phyloP scores from a whole-genome alignment of 148 eudicot genomes.

The Rhododendron henanense region DNA sequence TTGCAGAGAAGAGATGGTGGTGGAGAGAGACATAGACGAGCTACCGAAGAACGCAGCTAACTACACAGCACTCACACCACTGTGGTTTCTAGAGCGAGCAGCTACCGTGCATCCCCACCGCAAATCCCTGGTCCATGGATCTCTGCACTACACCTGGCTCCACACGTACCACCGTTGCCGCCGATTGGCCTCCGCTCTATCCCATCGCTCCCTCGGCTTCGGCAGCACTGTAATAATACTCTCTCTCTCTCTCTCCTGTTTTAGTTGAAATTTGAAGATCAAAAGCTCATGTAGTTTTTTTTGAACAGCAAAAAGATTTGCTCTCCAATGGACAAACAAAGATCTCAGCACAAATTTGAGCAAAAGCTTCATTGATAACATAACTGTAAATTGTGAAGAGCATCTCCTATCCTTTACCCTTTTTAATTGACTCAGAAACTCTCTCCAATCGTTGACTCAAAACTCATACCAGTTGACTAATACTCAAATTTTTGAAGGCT shows the following conservation, averaged over 20 bases:
- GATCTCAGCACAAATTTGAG: no score
- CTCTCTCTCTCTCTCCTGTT: neutral
- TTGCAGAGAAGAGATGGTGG: constrained; percentile 16
- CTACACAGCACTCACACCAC: constrained; percentile 75
- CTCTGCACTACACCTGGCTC: constrained; percentile 60
- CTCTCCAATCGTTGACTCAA: no score
- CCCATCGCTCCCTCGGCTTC: constrained; percentile 41
- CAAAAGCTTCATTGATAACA: no score
- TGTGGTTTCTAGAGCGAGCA: constrained; percentile 78
- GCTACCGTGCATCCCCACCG: constrained; percentile 72
- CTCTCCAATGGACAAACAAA: no score
- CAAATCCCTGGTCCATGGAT: constrained; percentile 58
- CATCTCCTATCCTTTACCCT: no score
- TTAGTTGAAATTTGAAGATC: neutral
- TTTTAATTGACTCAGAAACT: no score
- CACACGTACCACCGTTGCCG: constrained; percentile 91
- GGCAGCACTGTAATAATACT: constrained; percentile 52
- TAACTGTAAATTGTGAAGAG: no score
- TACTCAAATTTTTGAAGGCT: no score
- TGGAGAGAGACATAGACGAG: constrained; percentile 74
- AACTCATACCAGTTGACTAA: no score
- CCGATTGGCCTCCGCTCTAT: constrained; percentile 80
- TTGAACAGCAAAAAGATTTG: no score
- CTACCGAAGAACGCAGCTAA: constrained; percentile 81
- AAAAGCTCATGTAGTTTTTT: neutral